Evolutionary conservation across 805 yeast species (phyloP), one percentile per base, ranked within the genome.

Genomic region (Cyberlindnera euphorbiae): DNA sequence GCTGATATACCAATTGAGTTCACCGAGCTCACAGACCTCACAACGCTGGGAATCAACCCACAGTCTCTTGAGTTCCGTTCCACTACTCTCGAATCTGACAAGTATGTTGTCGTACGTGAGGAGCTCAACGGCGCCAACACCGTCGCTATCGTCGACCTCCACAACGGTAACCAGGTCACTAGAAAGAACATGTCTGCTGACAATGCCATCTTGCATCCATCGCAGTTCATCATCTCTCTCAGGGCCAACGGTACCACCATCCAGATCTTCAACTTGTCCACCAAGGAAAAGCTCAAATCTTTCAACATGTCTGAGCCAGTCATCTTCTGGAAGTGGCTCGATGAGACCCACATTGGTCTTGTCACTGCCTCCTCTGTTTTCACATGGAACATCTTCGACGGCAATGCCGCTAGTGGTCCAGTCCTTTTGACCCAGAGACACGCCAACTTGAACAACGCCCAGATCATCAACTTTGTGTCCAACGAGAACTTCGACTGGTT

Each of bases 111-210:
- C 52, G 73, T 81, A 21, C 72, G 96, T 55, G 90, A 82, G 58
- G 62, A 75, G 22, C 53, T 57, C 34, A 63, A 63, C 33, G 73
- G 76, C 30, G 79, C 90, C 43, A 89, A 87, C 63, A 73, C 93
- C n/a, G 97, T 94, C 36, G 96, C 96, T 29, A 93, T 93, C 53
- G 77, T 93, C 45, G 94, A 93, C 58, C 71, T 93, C 55, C 71
- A 76, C 46, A 79, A 84, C 57, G 78, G 78, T 66, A 85, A 85
- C 63, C 74, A 77, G 51, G 77, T 89, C 42, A 82, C 84, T 16
- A 79, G 94, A 57, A 90, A 93, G 64, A 83, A 85, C 60, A 93
- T 93, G 96, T 75, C 85, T 38, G 99, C 98, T 30, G 99, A 93
- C 64, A 84, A 88, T 45, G 97, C 97, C 33, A 93, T 93, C 58